Conservation (phyloP, 208 protist genomes). For the Trypanosoma cruzi region DNA sequence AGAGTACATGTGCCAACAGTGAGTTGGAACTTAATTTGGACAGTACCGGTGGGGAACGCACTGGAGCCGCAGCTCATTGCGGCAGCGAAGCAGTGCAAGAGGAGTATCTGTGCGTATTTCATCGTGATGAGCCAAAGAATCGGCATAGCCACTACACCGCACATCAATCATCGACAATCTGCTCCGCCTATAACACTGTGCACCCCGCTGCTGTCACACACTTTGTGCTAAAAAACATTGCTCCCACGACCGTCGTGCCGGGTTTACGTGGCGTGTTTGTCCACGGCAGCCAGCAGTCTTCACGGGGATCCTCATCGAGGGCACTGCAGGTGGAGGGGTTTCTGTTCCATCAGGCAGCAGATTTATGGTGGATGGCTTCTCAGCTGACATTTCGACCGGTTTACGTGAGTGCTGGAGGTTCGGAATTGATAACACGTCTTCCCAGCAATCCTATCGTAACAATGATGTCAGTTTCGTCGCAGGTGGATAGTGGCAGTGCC, state of each 20-base stretch:
- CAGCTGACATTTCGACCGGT: constrained; percentile 64
- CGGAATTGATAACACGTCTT: neutral
- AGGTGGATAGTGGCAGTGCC: neutral
- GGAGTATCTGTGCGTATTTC: constrained; percentile 82
- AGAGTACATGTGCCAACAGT: constrained; percentile 11
- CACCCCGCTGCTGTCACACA: constrained; percentile 45
- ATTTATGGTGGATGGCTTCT: constrained; percentile 83
- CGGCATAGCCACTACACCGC: constrained; percentile 53
- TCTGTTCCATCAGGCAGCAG: constrained; percentile 44
- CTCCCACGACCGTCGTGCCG: constrained; percentile 49
- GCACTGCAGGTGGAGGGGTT: constrained; percentile 37
- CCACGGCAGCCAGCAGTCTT: constrained; percentile 42
- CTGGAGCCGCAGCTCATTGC: neutral
- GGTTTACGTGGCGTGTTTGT: constrained; percentile 65
- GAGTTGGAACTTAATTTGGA: neutral
- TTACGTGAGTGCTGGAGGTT: constrained; percentile 32
- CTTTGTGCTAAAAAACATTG: constrained; percentile 58
- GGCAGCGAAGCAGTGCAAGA: constrained; percentile 31
- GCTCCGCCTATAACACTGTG: constrained; percentile 57
- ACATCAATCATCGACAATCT: constrained; percentile 52
- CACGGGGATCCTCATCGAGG: constrained; percentile 8
- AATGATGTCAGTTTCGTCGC: constrained; percentile 1
- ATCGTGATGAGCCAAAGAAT: constrained; percentile 71
- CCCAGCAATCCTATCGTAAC: neutral
- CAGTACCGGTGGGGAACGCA: neutral